These are phyloP conservation scores for Gracilaria domingensis DNA, from an alignment of 23 red algal genomes.

Conservation along the genomic window DNA sequence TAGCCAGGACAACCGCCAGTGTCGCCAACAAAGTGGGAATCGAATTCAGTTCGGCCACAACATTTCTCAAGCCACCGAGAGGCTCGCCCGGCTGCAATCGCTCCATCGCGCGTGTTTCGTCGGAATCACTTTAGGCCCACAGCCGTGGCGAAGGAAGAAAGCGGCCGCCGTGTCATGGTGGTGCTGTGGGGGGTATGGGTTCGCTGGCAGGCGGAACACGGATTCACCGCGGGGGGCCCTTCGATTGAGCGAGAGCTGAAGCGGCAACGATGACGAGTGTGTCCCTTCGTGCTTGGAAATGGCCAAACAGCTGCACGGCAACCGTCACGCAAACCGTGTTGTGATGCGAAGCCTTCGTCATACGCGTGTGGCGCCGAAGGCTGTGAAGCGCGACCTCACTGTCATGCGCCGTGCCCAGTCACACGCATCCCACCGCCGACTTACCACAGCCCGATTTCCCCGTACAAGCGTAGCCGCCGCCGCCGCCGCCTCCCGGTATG, in stretches of 20 bases:
- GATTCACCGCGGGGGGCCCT: no score
- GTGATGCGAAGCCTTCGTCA: no score
- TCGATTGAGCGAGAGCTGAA: background rate
- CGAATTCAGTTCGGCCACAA: background rate
- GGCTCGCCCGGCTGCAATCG: background rate
- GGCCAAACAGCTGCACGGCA: background rate
- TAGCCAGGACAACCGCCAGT: background rate
- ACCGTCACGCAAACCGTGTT: no score
- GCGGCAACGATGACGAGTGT: background rate
- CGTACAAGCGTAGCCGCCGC: background rate
- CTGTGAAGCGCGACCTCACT: background rate
- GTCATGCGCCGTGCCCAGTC: background rate
- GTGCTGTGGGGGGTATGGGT: no score
- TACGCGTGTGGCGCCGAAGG: no score
- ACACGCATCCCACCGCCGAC: no score
- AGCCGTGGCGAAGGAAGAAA: background rate
- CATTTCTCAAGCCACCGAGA: constrained; percentile 22
- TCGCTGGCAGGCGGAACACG: no score
- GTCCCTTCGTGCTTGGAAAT: no score
- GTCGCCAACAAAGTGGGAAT: constrained; percentile 22
- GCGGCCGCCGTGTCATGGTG: background rate
- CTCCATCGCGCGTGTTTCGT: background rate
- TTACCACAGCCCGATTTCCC: background rate
- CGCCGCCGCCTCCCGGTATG: background rate
- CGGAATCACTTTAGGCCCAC: no score